Base-by-base conservation (phyloP, 2,329 filamentous ascomycete species). In the Nemania sp. region DNA sequence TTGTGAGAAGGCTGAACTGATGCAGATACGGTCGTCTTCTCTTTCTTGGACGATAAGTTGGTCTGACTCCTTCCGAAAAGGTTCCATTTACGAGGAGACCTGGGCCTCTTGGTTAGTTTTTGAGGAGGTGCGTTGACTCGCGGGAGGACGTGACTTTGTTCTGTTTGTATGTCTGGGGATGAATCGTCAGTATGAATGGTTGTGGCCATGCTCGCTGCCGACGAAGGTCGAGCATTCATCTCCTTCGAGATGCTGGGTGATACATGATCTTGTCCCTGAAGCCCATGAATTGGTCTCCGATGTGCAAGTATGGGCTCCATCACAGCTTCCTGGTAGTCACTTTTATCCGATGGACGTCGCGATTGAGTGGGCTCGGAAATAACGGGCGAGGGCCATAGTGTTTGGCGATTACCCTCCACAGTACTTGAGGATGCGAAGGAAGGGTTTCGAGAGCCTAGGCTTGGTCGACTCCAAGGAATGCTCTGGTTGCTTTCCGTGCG, bases 71-170 rank as follows among this genome's bases (percentile, higher is more conserved):
- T 79, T 50, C 85, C 80, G 65, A 89, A 88, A 12, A 88, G 71
- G 64, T 87, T 88, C 86, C 86, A 89, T 66, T 83, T 87, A 7
- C 82, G 80, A 21, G 85, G 84, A 25, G 83, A 85, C 45, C 78
- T 81, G 1, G 80, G 71, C 54, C 79, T 78, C 71, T 86, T 87
- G 20, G 79, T 78, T 20, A 85, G 72, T 71, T 87, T 88, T 72
- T 81, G 87, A 0, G 82, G 75, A 32, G 69, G 71, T 18, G 69
- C 65, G 20, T 64, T 69, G 63, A 72, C 52, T 21, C 71, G 66
- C 11, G 71, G 59, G 6, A 71, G 69, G 3, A 75, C 74, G 9
- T 69, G 73, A 6, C 73, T 71, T 1, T 71, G 65, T 39, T 78
- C 77, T 5, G 72, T 65, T 11, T 78, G 77, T 21, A 78, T 67